A percentile compares a stretch with the other conserved stretches of the same genome.
These are phyloP conservation scores for Syzygium aromaticum DNA, from an alignment of 345 rosid genomes.

Conservation along the genomic window DNA sequence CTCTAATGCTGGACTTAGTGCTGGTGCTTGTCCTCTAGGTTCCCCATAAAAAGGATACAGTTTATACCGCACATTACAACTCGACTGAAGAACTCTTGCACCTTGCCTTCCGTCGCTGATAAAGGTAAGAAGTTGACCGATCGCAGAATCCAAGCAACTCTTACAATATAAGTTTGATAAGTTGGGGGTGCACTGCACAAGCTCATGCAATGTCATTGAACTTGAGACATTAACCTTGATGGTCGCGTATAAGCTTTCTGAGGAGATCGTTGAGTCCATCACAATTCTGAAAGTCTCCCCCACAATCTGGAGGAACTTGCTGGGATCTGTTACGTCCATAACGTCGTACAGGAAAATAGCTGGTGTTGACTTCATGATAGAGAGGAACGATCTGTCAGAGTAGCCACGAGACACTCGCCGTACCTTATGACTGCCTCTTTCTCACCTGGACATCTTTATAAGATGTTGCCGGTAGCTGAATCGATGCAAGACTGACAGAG, in stretches of 20 bases:
- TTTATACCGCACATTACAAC: slow-evolving; percentile 11
- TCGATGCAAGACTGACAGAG: slow-evolving; percentile 10
- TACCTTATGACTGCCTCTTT: slow-evolving; percentile 23
- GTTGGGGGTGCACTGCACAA: slow-evolving; percentile 13
- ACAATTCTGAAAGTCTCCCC: neutral
- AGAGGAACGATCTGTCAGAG: slow-evolving; percentile 7
- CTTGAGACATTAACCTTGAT: neutral
- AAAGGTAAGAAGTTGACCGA: neutral
- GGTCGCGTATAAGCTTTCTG: neutral
- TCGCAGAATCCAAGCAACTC: neutral
- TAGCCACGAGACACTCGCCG: slow-evolving; percentile 26
- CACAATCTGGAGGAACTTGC: neutral
- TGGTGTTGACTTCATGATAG: neutral
- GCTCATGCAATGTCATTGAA: neutral
- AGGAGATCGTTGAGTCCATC: neutral
- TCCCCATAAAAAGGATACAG: neutral
- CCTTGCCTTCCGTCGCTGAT: neutral
- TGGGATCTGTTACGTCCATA: neutral
- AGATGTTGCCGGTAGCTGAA: neutral
- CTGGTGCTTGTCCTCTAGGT: neutral
- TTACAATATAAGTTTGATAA: neutral
- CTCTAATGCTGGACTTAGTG: neutral
- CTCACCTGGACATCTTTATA: slow-evolving; percentile 7
- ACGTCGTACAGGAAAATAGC: fast-evolving
- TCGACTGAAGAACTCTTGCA: slow-evolving; percentile 1